Percentiles rank a stretch among this genome's conserved stretches.
Evolutionary conservation across 2,329 filamentous ascomycete genomes (phyloP).

Genomic region (Fusarium sp.): DNA sequence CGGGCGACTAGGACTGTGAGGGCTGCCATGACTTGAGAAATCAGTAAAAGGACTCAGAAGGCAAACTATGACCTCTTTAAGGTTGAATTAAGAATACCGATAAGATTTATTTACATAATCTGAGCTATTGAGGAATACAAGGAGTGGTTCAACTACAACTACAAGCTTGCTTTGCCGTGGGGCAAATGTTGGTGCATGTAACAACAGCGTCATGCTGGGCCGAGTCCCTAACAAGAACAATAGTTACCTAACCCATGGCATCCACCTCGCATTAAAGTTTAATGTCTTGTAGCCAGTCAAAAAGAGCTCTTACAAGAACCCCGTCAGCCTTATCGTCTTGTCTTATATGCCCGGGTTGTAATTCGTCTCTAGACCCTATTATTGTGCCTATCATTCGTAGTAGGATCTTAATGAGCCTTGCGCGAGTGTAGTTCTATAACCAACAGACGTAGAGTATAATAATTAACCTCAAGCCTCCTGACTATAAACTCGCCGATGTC

Average conservation of each 20-base stretch:
- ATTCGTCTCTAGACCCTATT: not conserved
- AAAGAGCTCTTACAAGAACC: too few relatives aligned
- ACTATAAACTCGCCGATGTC: not conserved
- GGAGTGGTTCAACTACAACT: not conserved
- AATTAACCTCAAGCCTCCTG: not conserved
- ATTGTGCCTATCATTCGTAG: not conserved
- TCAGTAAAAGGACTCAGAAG: too few relatives aligned
- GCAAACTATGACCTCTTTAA: too few relatives aligned
- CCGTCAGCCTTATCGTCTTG: not conserved
- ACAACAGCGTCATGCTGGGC: not conserved
- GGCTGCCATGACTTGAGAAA: too few relatives aligned
- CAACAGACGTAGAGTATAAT: not conserved
- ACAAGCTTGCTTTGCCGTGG: not conserved
- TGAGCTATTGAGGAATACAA: not conserved
- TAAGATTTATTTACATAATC: too few relatives aligned
- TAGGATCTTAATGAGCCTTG: not conserved
- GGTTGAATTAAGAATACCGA: accelerated
- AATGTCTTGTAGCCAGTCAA: not conserved
- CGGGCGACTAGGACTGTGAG: not conserved
- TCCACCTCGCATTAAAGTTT: not conserved
- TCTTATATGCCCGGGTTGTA: not conserved
- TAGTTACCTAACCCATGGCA: not conserved
- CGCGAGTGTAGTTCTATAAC: not conserved
- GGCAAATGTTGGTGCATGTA: not conserved
- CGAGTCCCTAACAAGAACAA: accelerated